These are phyloP conservation scores for Nissolia schottii DNA, from an alignment of 306 rosid species.

Conservation along the genomic window DNA sequence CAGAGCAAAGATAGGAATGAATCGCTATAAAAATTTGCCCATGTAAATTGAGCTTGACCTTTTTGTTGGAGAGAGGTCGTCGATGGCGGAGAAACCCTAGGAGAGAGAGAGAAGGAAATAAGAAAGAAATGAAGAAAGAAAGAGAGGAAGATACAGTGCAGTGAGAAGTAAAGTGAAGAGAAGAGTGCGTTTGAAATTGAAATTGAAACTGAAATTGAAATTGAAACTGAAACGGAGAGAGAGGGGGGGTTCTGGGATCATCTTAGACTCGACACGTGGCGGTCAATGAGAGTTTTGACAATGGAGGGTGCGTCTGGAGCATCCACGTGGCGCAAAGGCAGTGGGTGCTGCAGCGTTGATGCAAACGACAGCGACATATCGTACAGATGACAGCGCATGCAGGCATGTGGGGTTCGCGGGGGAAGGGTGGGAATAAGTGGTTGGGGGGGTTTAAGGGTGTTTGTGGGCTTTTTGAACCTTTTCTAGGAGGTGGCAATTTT, in stretches of 20 bases:
- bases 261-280: slow-evolving; percentile 43
- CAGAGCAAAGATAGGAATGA: neutral
- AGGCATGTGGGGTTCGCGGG: neutral
- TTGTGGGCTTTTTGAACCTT: too few species aligned
- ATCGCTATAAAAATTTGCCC: slow-evolving; percentile 24
- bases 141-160: slow-evolving; percentile 30
- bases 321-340: slow-evolving; percentile 16
- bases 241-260: slow-evolving; percentile 25
- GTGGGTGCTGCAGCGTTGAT: slow-evolving; percentile 11
- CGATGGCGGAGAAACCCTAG: slow-evolving; percentile 43
- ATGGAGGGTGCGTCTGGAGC: neutral
- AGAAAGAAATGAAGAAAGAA: neutral
- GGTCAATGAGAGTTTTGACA: slow-evolving; percentile 19
- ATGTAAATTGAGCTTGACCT: slow-evolving; percentile 19
- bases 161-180: neutral
- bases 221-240: neutral
- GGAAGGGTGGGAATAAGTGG: too few species aligned
- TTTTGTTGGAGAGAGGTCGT: neutral
- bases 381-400: slow-evolving; percentile 1
- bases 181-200: slow-evolving; percentile 45
- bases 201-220: neutral
- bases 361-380: slow-evolving; percentile 27
- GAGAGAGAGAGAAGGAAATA: slow-evolving; percentile 26
- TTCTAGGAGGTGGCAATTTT: too few species aligned
- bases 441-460: too few species aligned